Conservation (phyloP, 78 protist species). For the Bodo saltans region DNA sequence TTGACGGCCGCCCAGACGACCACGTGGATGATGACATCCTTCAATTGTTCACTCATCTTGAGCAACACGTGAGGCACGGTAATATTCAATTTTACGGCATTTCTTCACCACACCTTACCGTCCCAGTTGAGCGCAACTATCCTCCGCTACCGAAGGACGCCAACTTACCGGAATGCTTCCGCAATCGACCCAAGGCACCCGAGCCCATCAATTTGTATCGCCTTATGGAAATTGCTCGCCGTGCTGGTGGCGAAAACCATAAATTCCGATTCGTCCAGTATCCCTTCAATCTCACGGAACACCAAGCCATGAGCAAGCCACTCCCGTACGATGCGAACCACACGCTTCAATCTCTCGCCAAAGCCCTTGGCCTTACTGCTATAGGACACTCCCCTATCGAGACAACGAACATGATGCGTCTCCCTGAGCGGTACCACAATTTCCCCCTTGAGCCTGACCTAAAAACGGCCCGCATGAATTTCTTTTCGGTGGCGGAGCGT, state of each 20-base stretch:
- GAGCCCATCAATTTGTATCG: neutral
- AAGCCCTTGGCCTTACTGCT: neutral
- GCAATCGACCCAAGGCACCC: neutral
- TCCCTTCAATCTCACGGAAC: neutral
- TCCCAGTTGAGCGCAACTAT: neutral
- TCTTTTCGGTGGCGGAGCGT: neutral
- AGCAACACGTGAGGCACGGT: neutral
- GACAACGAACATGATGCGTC: neutral
- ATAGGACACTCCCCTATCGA: neutral
- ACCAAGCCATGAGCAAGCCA: neutral
- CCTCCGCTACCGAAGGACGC: neutral
- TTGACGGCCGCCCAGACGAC: neutral
- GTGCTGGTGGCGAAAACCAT: neutral
- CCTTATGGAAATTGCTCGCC: neutral
- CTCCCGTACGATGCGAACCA: neutral
- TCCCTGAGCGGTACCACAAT: neutral
- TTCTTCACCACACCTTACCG: neutral
- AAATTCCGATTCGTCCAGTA: neutral
- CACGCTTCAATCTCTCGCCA: neutral
- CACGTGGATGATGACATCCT: neutral
- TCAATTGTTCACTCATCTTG: neutral
- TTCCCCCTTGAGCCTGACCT: neutral
- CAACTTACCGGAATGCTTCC: no score
- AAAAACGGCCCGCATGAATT: neutral
- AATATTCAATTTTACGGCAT: neutral